A percentile compares a stretch with the other conserved stretches of the same genome.
Evolutionary conservation across 2,329 filamentous ascomycete genomes (phyloP).

Genomic region (Torrubiellomyces zombiae): DNA sequence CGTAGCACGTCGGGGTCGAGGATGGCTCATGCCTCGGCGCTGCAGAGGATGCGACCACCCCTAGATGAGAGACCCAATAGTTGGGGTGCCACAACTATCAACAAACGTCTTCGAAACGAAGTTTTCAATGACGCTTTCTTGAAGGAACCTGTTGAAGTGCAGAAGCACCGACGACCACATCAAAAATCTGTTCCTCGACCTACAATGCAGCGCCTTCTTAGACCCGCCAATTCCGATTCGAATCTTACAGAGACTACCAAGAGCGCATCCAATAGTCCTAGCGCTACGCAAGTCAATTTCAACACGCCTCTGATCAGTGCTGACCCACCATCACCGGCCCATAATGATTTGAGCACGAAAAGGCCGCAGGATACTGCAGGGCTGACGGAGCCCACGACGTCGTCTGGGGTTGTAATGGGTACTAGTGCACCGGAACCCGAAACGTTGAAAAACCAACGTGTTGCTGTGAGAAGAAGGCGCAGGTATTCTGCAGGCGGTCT

Average conservation of each 20-base stretch:
- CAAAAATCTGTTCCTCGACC: constrained; percentile 47
- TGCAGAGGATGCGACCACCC: constrained; percentile 13
- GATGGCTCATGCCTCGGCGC: constrained; percentile 4
- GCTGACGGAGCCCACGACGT: no score
- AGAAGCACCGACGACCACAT: constrained; percentile 56
- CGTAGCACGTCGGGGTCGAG: constrained; percentile 16
- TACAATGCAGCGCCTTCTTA: constrained; percentile 26
- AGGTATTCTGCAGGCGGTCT: constrained; percentile 81
- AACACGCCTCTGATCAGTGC: no score
- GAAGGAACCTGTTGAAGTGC: constrained; percentile 65
- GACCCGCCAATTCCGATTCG: constrained; percentile 28
- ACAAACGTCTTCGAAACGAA: constrained; percentile 73
- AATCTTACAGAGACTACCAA: constrained; percentile 10
- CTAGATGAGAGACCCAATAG: constrained; percentile 44
- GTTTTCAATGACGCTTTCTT: constrained; percentile 86
- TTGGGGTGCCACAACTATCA: constrained; percentile 88
- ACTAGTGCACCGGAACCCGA: constrained; percentile 50
- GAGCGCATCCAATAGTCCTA: no score
- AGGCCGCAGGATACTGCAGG: no score
- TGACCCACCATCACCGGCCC: no score
- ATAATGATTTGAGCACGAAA: constrained; percentile 20
- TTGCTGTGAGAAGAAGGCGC: constrained; percentile 36
- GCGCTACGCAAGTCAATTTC: no score
- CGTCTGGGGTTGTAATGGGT: constrained; percentile 43
- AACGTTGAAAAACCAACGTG: constrained; percentile 25